Base-by-base conservation (phyloP, 1,284 basidiomycete species). In the Phellopilus nigrolimitatus region DNA sequence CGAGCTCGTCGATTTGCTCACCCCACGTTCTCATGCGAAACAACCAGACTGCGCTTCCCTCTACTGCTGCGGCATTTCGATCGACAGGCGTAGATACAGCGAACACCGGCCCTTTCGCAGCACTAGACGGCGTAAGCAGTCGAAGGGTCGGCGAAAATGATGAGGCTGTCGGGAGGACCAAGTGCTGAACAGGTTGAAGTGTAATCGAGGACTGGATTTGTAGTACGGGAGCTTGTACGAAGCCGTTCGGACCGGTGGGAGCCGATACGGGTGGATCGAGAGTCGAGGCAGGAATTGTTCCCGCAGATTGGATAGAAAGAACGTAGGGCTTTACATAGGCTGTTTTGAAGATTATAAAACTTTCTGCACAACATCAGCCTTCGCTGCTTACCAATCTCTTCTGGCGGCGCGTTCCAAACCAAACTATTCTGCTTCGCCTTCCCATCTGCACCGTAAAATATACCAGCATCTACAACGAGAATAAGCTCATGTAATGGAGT, bases 311-410 rank as follows among this genome's bases (percentile, higher is more conserved):
- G 9, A 89, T 71, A 0, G 90, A 84, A 62, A 95, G 80, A 33
- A 97, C 76, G 63, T 93, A 95, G 0, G 94, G 94, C 59, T 84
- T 87, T 30, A 88, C 72, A 55, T 84, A 89, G 0, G 83, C 91
- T 90, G 57, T 7, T n/a, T n/a, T n/a, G 27, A 47, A 39, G 25
- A 38, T 12, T 21, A 13, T 51, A 12, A 53, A 31, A 22, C 25
- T 28, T 30, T 12, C 9, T 13, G n/a, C 22, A n/a, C 9, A 43
- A 55, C 21, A 15, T 13, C 10, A 49, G 22, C 10, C 8, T 42
- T 31, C 31, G 22, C 33, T 47, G 51, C 74, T 60, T 57, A 86
- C 88, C 77, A 43, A 89, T 74, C 56, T 93, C 90, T 60, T 95
- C 91, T 28, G 91, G 93, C 34, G 84, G 76, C 13, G 78, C 76